Evolutionary conservation across 2,329 filamentous ascomycete genomes (phyloP).

Genomic region (Colletotrichum spinosum): DNA sequence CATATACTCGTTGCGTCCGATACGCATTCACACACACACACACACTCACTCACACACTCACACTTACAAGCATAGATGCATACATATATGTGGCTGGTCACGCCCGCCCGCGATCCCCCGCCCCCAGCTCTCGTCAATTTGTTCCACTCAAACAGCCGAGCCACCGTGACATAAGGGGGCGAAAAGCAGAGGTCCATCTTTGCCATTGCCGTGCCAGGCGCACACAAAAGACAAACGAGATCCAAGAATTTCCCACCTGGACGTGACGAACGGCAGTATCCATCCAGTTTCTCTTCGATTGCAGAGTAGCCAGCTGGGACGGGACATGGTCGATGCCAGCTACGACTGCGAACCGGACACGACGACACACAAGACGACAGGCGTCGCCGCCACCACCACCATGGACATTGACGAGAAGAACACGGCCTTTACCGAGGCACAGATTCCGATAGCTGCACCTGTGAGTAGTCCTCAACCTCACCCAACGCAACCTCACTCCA

Average conservation of each 20-base stretch:
- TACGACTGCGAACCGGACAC: slow-evolving; percentile 9
- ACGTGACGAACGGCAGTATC: neutral
- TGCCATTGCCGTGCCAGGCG: slow-evolving; percentile 1
- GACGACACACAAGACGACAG: neutral
- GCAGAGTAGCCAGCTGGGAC: neutral
- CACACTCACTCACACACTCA: too few relatives aligned
- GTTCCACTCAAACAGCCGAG: slow-evolving; percentile 14
- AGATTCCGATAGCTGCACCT: slow-evolving; percentile 14
- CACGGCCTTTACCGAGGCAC: slow-evolving; percentile 32
- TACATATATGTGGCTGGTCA: slow-evolving; percentile 79
- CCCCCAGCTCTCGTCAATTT: slow-evolving; percentile 44
- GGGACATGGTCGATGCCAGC: neutral
- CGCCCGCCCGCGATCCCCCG: slow-evolving; percentile 70
- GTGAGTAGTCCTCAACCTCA: slow-evolving; percentile 1
- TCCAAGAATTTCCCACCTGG: too few relatives aligned
- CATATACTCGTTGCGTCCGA: slow-evolving; percentile 39
- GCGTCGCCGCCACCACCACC: neutral
- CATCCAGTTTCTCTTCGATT: neutral
- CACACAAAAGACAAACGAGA: neutral
- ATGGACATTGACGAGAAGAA: slow-evolving; percentile 36
- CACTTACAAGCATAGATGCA: slow-evolving; percentile 52
- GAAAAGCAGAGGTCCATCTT: neutral
- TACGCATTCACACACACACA: too few relatives aligned
- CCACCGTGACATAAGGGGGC: slow-evolving; percentile 7
- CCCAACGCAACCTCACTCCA: too few relatives aligned